Evolutionary conservation across 768 basidiomycete genomes (phyloP).

Genomic region (Boletus sp.): DNA sequence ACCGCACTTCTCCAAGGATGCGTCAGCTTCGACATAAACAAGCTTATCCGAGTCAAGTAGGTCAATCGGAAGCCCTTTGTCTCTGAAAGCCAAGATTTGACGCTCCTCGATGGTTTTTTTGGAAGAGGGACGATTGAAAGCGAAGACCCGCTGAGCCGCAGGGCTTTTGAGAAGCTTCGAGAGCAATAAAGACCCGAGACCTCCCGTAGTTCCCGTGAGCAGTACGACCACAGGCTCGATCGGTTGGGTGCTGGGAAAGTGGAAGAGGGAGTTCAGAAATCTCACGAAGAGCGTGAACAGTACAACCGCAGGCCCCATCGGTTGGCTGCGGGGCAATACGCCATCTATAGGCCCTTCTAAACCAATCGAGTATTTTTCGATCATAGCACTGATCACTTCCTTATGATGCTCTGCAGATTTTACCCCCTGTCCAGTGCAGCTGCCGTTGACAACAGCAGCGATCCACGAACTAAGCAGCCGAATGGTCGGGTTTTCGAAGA

Average conservation of each 20-base stretch:
- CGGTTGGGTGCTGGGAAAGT: neutral
- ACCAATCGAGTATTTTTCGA: conserved; percentile 37
- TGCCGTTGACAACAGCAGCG: conserved; percentile 1
- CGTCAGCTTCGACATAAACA: too few species aligned
- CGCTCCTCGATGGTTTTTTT: too few species aligned
- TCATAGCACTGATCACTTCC: conserved; percentile 35
- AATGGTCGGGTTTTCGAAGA: conserved; percentile 43
- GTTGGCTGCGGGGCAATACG: too few species aligned
- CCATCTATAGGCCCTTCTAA: conserved; percentile 13
- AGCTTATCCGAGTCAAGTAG: too few species aligned
- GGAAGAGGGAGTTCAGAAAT: too few species aligned
- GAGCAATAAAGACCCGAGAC: conserved; percentile 39
- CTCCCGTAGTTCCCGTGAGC: conserved; percentile 41
- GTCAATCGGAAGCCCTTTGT: too few species aligned
- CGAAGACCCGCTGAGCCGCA: conserved; percentile 30
- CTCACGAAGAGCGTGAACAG: too few species aligned
- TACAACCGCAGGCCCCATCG: too few species aligned
- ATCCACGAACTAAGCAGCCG: conserved; percentile 30
- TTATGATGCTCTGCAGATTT: conserved; percentile 9
- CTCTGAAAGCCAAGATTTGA: too few species aligned
- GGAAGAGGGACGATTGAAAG: conserved; percentile 31
- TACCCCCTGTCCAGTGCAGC: neutral
- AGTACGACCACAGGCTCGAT: conserved; percentile 28
- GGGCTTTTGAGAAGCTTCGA: conserved; percentile 24
- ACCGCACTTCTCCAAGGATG: too few species aligned